phyloP scores from a whole-genome alignment of 352 stramenopile species.

The Blastocystis sp. region DNA sequence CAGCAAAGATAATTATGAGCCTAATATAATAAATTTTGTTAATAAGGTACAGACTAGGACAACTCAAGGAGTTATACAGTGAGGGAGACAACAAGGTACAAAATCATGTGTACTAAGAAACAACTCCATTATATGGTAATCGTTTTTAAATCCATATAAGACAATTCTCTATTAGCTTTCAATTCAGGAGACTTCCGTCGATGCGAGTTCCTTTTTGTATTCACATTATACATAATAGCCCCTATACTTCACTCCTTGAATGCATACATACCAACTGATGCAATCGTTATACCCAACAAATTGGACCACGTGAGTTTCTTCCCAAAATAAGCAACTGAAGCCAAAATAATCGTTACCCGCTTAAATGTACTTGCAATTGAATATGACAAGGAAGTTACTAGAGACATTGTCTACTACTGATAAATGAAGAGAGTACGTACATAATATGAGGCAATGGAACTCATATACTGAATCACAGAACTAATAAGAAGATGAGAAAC shows the following conservation, averaged over 20 bases:
- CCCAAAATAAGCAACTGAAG: slow-evolving; percentile 53
- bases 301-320: slow-evolving; percentile 43
- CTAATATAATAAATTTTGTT: too few relatives aligned
- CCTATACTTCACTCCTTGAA: not conserved
- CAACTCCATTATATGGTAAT: slow-evolving; percentile 42
- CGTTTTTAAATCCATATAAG: slow-evolving; percentile 60
- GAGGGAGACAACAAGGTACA: not conserved
- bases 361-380: slow-evolving; percentile 66
- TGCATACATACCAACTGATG: slow-evolving; percentile 8
- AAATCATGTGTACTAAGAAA: not conserved
- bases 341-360: slow-evolving; percentile 57
- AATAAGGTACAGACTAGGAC: too few relatives aligned
- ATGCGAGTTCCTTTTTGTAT: not conserved
- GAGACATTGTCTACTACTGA: slow-evolving; percentile 48
- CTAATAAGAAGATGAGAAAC: slow-evolving; percentile 9
- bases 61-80: not conserved
- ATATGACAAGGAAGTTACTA: slow-evolving; percentile 53
- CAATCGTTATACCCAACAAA: slow-evolving; percentile 42
- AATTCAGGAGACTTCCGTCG: slow-evolving; percentile 41
- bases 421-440: not conserved
- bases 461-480: slow-evolving; percentile 62
- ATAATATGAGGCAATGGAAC: slow-evolving; percentile 58
- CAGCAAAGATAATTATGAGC: not conserved
- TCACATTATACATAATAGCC: slow-evolving; percentile 51
- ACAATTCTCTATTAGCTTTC: slow-evolving; percentile 60